Evolutionary conservation across 306 rosid genomes (phyloP).

Genomic region (Malus orientalis): DNA sequence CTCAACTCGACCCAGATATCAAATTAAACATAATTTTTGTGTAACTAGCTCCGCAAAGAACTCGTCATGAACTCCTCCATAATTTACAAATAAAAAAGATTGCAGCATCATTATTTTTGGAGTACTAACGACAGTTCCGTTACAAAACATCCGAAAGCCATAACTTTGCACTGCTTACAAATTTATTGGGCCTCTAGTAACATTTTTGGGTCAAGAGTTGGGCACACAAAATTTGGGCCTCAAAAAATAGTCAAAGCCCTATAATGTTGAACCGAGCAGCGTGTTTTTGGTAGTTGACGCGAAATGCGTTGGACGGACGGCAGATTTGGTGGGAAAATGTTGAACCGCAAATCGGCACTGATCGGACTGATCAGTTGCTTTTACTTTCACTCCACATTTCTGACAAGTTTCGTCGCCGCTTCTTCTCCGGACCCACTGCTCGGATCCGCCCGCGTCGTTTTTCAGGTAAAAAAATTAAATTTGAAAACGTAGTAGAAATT

Average conservation of each 20-base stretch:
- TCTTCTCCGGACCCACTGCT: slow-evolving; percentile 39
- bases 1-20: too few relatives aligned
- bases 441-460: slow-evolving; percentile 76
- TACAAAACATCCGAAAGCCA: neutral
- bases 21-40: too few relatives aligned
- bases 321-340: slow-evolving; percentile 31
- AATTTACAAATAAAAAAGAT: too few relatives aligned
- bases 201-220: neutral
- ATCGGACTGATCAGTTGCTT: slow-evolving; percentile 12
- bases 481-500: neutral
- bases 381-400: slow-evolving; percentile 8
- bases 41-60: neutral
- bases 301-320: slow-evolving; percentile 3
- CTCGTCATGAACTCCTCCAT: neutral
- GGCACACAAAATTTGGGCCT: neutral
- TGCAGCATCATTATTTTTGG: neutral
- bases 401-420: slow-evolving; percentile 5
- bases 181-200: neutral
- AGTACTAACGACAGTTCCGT: neutral
- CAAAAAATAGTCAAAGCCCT: neutral
- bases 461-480: slow-evolving; percentile 40
- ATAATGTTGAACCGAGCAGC: too few relatives aligned
- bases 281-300: neutral
- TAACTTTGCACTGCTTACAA: neutral
- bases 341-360: slow-evolving; percentile 20